Evolutionary conservation across 306 rosid genomes (phyloP), one percentile per base, ranked within the genome.

Genomic region (Sindora glabra): DNA sequence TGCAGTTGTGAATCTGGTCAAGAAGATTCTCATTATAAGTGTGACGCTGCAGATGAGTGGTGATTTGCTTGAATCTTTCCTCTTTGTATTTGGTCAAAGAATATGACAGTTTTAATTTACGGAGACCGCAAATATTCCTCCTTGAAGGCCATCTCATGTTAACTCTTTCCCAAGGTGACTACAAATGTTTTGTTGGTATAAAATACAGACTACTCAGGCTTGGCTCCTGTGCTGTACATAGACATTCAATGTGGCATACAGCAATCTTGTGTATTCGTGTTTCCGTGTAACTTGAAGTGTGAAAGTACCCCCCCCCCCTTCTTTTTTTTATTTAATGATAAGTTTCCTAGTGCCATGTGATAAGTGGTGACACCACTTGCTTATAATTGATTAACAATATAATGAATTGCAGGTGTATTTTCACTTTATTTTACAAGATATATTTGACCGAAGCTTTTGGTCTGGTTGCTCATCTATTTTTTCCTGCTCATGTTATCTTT

Each of bases 161-260:
- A 56, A 79, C 64, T 78, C 79, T 73, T 47, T 52, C 64, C 53
- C 73, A 62, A 81, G 83, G 94, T 82, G 94, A 80, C 85, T 75
- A 47, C 70, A 78, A 77, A 66, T 65, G 70, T 77, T 63, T 79
- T 67, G 80, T 68, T 69, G 80, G 70, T 79, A 71, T 76, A 54
- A 76, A 66, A 72, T 42, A 38, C 80, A 73, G 80, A 81, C 82
- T 69, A 39, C 76, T 66, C 74, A 75, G 74, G 80, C 81, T 72
- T 71, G 72, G 81, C 74, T 76, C 77, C 81, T 77, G 79, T 74
- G 73, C 58, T 86, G 94, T 90, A 80, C 83, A 84, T 90, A 86
- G 85, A 62, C 67, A 71, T 70, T 78, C 63, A 78, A 71, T 72
- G 77, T 74, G 79, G 75, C 71, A 62, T 71, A 69, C 62, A 59